Evolutionary conservation across 148 eudicot species (phyloP), one percentile per base, ranked within the genome.

Genomic region (Polygonum maritimum): DNA sequence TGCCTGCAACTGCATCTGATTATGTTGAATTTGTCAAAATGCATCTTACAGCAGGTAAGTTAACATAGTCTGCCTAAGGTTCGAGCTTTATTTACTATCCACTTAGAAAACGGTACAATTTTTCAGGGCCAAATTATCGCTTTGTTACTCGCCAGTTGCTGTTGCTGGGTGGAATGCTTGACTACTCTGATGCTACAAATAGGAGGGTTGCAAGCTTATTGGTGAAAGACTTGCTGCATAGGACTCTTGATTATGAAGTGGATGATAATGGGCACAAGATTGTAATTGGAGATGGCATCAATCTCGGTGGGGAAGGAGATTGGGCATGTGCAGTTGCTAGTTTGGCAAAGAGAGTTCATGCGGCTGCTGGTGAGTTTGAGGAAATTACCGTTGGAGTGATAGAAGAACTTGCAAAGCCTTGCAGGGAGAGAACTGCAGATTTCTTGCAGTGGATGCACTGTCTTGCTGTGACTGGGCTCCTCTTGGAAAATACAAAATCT

Each of bases 391-490:
- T 92, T 48, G 76, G 83, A 38, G 87, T 91, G 76, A 76, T 92
- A 52, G 97, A 84, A 77, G 91, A 88, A 85, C 94, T 95, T 79
- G 99, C 91, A 62, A 78, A 69, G 78, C 94, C 98, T 54, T 95
- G 99, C 85, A 88, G 99, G 75, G 99, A 95, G 82, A 89, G 99
- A 81, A 88, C 92, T 60, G 99, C 99, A 26, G 94, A 92, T 74
- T 88, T 84, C 80, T 77, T 82, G 78, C 90, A 91, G 82, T 95
- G 98, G 99, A 84, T 92, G 87, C 99, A 95, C 80, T 95, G 99
- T 80, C 86, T 95, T 74, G 91, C 99, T 65, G 92, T 95, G 78
- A 71, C 81, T 65, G 92, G 88, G 31, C 90, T 95, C 76, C 84
- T 95, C 35, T 86, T 95, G 82, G 94, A 92, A 81, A 89, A 88